Evolutionary conservation across 176 grass and related monocot species (phyloP), one percentile per base, ranked within the genome.

Genomic region (Aegilops sharonensis): DNA sequence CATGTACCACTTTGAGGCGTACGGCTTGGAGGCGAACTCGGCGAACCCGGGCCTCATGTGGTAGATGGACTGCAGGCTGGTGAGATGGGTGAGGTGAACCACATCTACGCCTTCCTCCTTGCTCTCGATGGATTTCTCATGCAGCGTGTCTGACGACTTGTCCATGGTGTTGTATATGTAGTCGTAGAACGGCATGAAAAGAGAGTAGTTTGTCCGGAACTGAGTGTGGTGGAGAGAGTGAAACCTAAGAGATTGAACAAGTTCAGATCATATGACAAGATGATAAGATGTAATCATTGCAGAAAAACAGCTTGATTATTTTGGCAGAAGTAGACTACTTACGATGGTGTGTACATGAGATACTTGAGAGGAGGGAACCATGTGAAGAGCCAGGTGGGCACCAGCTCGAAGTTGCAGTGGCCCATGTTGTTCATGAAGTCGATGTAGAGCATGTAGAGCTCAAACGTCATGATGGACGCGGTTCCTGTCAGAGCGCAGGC

Each of bases 381-480:
- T 34, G 5, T 50, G 59, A 94, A 94, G 6, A 94, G 34, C 87
- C 84, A 91, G 35, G 68, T 85, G 3, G 92, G 92, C 50, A 94
- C 87, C 59, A 94, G 54, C 77, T 94, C 92, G 48, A 94, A 94
- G 64, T 94, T 94, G 81, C 92, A 94, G 45, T 94, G 92, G 0
- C 92, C 92, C 89, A 94, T 85, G 75, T 94, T 94, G 81, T 94
- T 94, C 92, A 94, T 94, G 68, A 94, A 83, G 39, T 94, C 92
- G 50, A 91, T 82, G 71, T 91, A 94, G 36, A 34, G 63, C 17
- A 91, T 24, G 39, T 91, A 94, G 8, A 72, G 36, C 17, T 87
- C 3, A 14, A 80, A 17, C 4, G 31, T 11, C 1, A 85, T 2
- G 23, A 94, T 83, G 13, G 87, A 91, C 9, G 56, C 68, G 11